Conservation (phyloP, 331 rosid genomes). For the Pyrus hybrid region DNA sequence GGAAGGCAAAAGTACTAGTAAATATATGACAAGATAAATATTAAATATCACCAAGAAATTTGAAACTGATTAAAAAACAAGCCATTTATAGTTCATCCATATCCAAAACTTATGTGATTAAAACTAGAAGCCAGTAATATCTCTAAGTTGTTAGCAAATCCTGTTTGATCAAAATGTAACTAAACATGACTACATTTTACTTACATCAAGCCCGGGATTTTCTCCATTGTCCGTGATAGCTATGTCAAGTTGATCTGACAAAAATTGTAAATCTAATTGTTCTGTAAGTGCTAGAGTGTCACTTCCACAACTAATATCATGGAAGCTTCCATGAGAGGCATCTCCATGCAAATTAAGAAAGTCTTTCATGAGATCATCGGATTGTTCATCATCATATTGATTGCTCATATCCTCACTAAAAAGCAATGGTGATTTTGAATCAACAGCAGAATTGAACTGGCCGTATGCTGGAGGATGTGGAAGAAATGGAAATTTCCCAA, state of each 20-base stretch:
- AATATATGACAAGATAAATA: background rate
- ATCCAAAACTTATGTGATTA: background rate
- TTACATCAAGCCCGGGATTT: constrained; percentile 34
- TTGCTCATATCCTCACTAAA: constrained; percentile 8
- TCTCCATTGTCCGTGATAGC: constrained; percentile 34
- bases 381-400: constrained; percentile 20
- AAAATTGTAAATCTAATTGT: constrained; percentile 27
- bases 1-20: background rate
- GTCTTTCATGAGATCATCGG: constrained; percentile 26
- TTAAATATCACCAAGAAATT: background rate
- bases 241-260: constrained; percentile 33
- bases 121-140: background rate
- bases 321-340: constrained; percentile 14
- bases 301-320: constrained; percentile 13
- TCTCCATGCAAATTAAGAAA: constrained; percentile 23
- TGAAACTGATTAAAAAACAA: background rate
- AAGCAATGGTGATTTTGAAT: constrained; percentile 8
- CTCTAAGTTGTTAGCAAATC: background rate
- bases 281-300: constrained; percentile 21
- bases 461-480: constrained; percentile 27
- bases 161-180: background rate
- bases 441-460: constrained; percentile 21
- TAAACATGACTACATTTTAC: background rate
- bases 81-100: background rate
- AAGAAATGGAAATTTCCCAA: constrained; percentile 39